Evolutionary conservation across 495 filamentous ascomycete genomes (phyloP), one percentile per base, ranked within the genome.

Genomic region (Penicillium nucicola): DNA sequence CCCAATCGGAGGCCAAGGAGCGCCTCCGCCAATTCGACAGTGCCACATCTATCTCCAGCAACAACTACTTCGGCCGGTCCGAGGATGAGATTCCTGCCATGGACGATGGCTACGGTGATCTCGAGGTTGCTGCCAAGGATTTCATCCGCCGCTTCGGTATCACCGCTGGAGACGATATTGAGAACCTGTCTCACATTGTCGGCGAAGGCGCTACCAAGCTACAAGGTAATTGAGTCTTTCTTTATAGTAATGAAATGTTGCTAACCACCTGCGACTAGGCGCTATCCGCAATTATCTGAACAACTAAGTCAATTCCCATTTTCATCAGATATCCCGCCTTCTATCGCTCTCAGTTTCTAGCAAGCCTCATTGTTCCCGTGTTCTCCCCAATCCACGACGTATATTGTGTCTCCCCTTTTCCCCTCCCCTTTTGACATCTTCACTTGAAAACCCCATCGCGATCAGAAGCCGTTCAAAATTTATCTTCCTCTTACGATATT

Each of bases 91-190:
- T 72, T 18, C 65, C 69, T 15, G 70, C 61, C 1, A 84, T 84
- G 22, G 87, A 89, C 30, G 77, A 80, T 52, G 77, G 71, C 0
- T 95, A 95, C 53, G 89, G 90, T 13, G 90, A 95, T 60, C 69
- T 98, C 48, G 93, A 98, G 69, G 76, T 69, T n/a, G 90, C 90
- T 0, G 93, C 93, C 18, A 93, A 88, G 75, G 95, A 98, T 68
- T 92, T 97, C 69, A 83, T 97, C 17, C 80, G 95, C 42, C 88
- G 87, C 57, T 97, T 97, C 61, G 93, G 93, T 3, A 86, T 96
- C 53, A 97, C 92, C 2, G 92, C 92, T 31, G 90, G 88, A 35
- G 93, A 97, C 64, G 93, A 98, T 67, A 65, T 98, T 32, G 95
- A 97, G 67, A 95, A 95, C 64, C 65, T 97, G 53, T 85, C 85